A percentile compares a stretch with the other conserved stretches of the same genome.
Conservation (phyloP, 2,329 filamentous ascomycete genomes). For the Teratosphaeria gauchensis region DNA sequence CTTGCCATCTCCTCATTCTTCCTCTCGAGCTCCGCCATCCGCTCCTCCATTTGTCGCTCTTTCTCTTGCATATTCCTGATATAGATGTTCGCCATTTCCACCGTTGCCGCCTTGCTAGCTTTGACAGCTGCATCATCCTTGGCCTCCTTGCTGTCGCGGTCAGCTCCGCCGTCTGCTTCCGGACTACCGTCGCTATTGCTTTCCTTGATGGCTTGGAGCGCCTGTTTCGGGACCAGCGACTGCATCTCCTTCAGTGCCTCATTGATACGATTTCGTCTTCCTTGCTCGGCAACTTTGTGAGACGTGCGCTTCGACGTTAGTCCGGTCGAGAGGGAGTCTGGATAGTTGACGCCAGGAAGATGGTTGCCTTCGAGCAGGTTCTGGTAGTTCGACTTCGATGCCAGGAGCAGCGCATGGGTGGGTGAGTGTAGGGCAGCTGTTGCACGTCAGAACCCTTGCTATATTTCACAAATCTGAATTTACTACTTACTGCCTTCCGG, state of each 20-base stretch:
- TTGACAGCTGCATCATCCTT: conserved; percentile 33
- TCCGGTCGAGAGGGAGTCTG: conserved; percentile 82
- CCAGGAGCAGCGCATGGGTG: conserved; percentile 63
- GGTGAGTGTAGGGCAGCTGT: conserved; percentile 43
- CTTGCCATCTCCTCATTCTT: conserved; percentile 22
- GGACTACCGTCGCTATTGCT: conserved; percentile 32
- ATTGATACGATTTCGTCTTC: conserved; percentile 89
- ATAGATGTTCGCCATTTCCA: conserved; percentile 94
- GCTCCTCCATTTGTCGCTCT: conserved; percentile 6
- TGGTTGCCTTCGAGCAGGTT: conserved; percentile 91
- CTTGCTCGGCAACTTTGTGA: conserved; percentile 96
- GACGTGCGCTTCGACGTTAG: conserved; percentile 93
- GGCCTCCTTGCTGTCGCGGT: conserved; percentile 23
- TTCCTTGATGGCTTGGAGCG: conserved; percentile 14
- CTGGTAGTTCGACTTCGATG: conserved; percentile 95
- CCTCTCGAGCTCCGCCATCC: conserved; percentile 37
- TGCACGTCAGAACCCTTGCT: conserved; percentile 7
- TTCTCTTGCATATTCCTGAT: conserved; percentile 77
- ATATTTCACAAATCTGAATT: background rate
- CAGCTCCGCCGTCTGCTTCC: conserved; percentile 41
- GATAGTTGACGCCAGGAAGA: conserved; percentile 66
- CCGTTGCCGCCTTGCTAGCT: conserved; percentile 88
- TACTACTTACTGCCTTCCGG: conserved; percentile 53
- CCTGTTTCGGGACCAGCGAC: conserved; percentile 58
- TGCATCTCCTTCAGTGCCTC: conserved; percentile 87